Evolutionary conservation across 352 stramenopile genomes (phyloP).

Genomic region (Pythium periplocum): DNA sequence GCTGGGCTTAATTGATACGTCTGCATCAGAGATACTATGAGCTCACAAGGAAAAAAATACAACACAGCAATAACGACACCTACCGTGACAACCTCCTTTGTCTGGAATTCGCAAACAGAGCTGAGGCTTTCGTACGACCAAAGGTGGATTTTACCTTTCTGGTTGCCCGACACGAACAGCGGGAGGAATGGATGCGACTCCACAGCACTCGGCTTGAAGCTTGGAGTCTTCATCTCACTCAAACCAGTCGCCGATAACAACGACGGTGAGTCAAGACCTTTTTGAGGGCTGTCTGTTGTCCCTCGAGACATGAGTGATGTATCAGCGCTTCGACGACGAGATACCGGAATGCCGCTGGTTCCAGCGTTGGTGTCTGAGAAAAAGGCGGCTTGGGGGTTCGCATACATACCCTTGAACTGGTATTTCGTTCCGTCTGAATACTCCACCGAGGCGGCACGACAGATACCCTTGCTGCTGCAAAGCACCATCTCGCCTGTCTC

Average conservation of each 20-base stretch:
- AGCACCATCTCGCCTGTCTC: conserved; percentile 61
- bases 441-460: conserved; percentile 51
- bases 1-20: conserved; percentile 53
- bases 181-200: conserved; percentile 73
- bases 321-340: background rate
- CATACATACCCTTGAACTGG: conserved; percentile 80
- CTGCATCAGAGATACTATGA: conserved; percentile 16
- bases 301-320: background rate
- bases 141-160: conserved; percentile 75
- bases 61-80: background rate
- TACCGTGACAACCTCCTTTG: conserved; percentile 58
- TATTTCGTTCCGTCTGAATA: conserved; percentile 69
- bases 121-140: conserved; percentile 84
- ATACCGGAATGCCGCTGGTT: background rate
- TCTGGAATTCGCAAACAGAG: conserved; percentile 60
- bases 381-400: conserved; percentile 34
- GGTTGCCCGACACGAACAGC: conserved; percentile 75
- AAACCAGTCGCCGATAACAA: background rate
- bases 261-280: background rate
- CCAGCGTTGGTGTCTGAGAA: conserved; percentile 18
- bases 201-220: conserved; percentile 73
- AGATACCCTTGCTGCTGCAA: conserved; percentile 74
- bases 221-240: conserved; percentile 43
- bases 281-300: conserved; percentile 6
- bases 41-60: background rate